A percentile compares a stretch with the other conserved stretches of the same genome.
phyloP scores from a whole-genome alignment of 2,329 filamentous ascomycete genomes.

The Beauveria sp. region DNA sequence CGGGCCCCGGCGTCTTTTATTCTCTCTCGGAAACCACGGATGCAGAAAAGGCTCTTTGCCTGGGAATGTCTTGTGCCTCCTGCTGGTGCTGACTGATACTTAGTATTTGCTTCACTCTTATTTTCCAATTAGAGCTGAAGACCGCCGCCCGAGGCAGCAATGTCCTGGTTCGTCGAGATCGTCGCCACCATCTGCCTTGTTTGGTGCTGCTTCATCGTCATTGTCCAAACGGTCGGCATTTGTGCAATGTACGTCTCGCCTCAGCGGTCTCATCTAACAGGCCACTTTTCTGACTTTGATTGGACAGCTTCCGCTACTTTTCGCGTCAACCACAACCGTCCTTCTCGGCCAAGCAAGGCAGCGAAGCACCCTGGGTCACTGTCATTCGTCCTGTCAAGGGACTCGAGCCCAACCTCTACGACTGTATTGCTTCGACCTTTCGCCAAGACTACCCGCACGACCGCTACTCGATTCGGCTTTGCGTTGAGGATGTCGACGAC shows the following conservation, averaged over 20 bases:
- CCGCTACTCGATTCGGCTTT: constrained; percentile 75
- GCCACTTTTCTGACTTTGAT: not conserved
- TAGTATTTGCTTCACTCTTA: not conserved
- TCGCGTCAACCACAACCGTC: constrained; percentile 41
- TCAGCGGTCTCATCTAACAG: not conserved
- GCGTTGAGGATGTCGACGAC: constrained; percentile 67
- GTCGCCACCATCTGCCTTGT: constrained; percentile 41
- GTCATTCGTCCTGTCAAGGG: constrained; percentile 91
- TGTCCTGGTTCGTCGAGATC: constrained; percentile 25
- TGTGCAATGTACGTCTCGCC: constrained; percentile 41
- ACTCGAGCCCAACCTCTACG: constrained; percentile 81
- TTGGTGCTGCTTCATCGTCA: constrained; percentile 45
- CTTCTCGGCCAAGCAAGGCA: constrained; percentile 41
- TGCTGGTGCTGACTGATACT: not conserved
- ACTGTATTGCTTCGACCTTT: constrained; percentile 84
- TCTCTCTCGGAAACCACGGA: constrained; percentile 1
- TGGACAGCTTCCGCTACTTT: constrained; percentile 43
- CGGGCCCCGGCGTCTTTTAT: not conserved
- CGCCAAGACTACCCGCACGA: constrained; percentile 70
- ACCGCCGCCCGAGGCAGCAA: constrained; percentile 15
- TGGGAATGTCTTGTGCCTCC: not conserved
- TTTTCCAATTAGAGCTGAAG: not conserved
- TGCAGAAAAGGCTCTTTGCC: not conserved
- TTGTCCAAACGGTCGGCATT: constrained; percentile 50
- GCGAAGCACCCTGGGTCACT: constrained; percentile 69